Evolutionary conservation across 2,329 filamentous ascomycete species (phyloP), one percentile per base, ranked within the genome.

Genomic region (Endoconidiophora laricicola): DNA sequence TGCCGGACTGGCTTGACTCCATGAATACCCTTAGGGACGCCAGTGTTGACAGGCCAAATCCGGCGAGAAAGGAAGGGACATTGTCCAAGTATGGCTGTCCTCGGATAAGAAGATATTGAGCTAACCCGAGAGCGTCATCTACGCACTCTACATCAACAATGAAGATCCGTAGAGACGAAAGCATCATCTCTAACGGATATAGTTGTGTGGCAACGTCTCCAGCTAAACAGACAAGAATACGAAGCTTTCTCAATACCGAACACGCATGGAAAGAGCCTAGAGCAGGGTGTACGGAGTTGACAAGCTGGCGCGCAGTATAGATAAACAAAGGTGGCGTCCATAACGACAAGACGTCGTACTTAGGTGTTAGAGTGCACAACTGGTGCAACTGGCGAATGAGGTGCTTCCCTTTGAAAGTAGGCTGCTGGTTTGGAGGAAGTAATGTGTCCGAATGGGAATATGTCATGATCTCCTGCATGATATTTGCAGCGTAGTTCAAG

Each of bases 161-260:
- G 56, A 87, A 93, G 0, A 79, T 78, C 7, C 83, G 74, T 18
- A 94, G 70, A 1, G 83, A 81, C 58, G 87, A 84, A 1, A 98
- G 70, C 0, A 94, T 71, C 84, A 95, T 91, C 62, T 98, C 86
- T 12, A 95, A 63, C 9, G 86, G 84, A 60, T 96, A 96, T 0
- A 82, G 83, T 39, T 77, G 68, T 22, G 82, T 69, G n/a, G 83
- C 84, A 46, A 79, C 71, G 0, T 76, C 62, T 0, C 86, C 87
- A 23, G 86, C 82, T 43, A 96, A 67, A 53, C 79, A 83, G 23
- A 96, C 73, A 14, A 96, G 66, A 6, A 95, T 75, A 33, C 87
- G 76, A 44, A 96, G 73, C 60, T 93, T 94, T 38, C 88, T 80
- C 47, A 98, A 73, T 3, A 94, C 79, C 1, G 86, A 82, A 60